Evolutionary conservation across 2,329 filamentous ascomycete genomes (phyloP), one percentile per base, ranked within the genome.

Genomic region (Colletotrichum sp.): DNA sequence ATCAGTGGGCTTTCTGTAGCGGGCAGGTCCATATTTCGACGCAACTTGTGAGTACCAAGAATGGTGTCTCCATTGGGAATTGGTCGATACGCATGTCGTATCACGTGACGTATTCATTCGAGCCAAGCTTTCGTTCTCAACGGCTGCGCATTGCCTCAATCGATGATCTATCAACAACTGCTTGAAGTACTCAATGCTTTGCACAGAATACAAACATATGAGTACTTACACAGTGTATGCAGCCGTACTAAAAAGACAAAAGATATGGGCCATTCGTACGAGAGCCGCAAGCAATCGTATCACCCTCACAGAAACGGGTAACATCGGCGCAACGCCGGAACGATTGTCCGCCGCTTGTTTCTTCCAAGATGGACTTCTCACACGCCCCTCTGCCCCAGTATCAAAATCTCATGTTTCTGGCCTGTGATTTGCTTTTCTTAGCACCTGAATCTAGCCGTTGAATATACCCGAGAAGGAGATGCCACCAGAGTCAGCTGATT

Each of bases 401-500:
- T 21, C 18, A 34, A 15, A 10, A 61, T 61, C 58, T 61, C 26
- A 32, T 34, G 30, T 61, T 61, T 61, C 28, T 21, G 61, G 18
- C 30, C 16, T 61, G 8, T 8, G 28, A 15, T 12, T 61, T 61
- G 18, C 30, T 61, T 61, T 61, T 61, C 30, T 61, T 32, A 34
- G 58, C 28, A 34, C 9, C 18, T 28, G 12, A 7, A 12, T 61
- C 18, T 34, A 48, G 43, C 43, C 28, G 28, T 32, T 61, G 30
- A 61, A 61, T 24, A 18, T 8, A 34, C 18, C 30, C 58, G 58
- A 61, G 30, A 61, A 61, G 32, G 26, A 18, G 18, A 34, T 21
- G 32, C 28, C 28, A 32, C 28, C 16, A 61, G 30, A 61, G 58
- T 34, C 58, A 61, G 58, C 58, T 61, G 58, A 61, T 61, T 21